These are phyloP conservation scores for Daphne laureola DNA, from an alignment of 441 rosid genomes.

Conservation along the genomic window DNA sequence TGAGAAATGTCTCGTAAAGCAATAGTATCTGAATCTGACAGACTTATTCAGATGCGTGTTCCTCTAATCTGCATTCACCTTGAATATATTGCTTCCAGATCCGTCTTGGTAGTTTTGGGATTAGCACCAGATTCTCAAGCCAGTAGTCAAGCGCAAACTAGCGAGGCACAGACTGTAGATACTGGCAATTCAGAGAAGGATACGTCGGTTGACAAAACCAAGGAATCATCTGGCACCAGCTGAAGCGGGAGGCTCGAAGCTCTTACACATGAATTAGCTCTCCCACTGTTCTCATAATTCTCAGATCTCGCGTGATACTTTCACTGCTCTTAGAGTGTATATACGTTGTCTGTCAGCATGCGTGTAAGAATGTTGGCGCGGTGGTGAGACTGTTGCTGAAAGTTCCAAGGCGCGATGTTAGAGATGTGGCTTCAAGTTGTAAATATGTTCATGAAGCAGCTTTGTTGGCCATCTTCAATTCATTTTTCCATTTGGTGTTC, in stretches of 20 bases:
- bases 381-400: no score
- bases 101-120: conserved; percentile 74
- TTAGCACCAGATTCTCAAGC: conserved; percentile 57
- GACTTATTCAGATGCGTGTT: conserved; percentile 5
- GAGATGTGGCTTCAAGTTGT: no score
- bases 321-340: no score
- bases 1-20: not conserved
- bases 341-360: no score
- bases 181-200: conserved; percentile 56
- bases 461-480: no score
- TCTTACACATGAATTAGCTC: not conserved
- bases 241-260: conserved; percentile 14
- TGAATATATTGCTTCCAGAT: conserved; percentile 37
- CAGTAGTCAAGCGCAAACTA: conserved; percentile 43
- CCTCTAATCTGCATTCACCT: not conserved
- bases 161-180: conserved; percentile 51
- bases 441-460: no score
- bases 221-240: conserved; percentile 53
- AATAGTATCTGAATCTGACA: not conserved
- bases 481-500: no score
- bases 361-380: no score
- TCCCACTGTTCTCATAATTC: no score
- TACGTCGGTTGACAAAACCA: conserved; percentile 31
- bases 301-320: no score
- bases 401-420: no score